Evolutionary conservation across 2,329 filamentous ascomycete genomes (phyloP).

Genomic region (Nemania sp.): DNA sequence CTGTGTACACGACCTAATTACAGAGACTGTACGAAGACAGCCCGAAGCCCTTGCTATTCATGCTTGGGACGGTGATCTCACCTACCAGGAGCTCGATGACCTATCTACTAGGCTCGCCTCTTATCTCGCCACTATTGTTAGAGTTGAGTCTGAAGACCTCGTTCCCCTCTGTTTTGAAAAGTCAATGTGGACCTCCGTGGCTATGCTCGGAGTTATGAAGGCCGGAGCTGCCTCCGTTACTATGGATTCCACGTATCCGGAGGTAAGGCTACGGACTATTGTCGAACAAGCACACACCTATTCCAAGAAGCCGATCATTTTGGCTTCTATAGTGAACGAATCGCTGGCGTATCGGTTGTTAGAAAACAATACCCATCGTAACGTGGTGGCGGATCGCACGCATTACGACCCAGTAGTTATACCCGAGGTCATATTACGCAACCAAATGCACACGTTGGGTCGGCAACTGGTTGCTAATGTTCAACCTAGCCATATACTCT

Average conservation of each 20-base stretch:
- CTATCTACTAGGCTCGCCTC: constrained; percentile 3
- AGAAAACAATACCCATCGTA: constrained; percentile 2
- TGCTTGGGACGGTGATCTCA: constrained; percentile 11
- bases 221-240: constrained; percentile 2
- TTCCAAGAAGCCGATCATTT: constrained; percentile 1
- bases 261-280: background rate
- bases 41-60: constrained; percentile 1
- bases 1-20: constrained; percentile 1
- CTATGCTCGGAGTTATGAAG: constrained; percentile 5
- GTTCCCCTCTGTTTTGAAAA: constrained; percentile 10
- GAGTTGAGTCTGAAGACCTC: background rate
- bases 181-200: constrained; percentile 10
- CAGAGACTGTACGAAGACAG: background rate
- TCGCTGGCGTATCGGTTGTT: constrained; percentile 5
- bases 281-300: constrained; percentile 4
- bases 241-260: constrained; percentile 4
- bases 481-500: background rate
- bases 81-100: constrained; percentile 3
- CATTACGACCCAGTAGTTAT: constrained; percentile 3
- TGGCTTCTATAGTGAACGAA: constrained; percentile 3
- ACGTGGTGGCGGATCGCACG: constrained; percentile 2
- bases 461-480: background rate
- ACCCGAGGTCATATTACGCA: constrained; percentile 3
- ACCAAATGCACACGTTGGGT: constrained; percentile 5
- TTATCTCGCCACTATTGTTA: background rate